Conservation (phyloP, 805 yeast species). For the Scheffersomyces stipitis region DNA sequence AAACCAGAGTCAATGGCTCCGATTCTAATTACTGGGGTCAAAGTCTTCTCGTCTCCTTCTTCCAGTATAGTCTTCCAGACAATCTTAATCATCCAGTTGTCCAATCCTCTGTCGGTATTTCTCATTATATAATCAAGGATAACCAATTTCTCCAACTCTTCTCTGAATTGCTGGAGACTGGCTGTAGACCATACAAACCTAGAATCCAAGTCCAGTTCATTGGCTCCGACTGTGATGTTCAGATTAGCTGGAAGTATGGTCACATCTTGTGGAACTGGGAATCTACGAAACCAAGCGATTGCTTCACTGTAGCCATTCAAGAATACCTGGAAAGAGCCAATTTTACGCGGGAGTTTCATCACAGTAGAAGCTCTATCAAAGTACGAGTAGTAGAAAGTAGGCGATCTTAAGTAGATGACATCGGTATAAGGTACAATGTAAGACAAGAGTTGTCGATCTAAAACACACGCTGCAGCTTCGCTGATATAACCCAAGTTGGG, state of each 20-base stretch:
- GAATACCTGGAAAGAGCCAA: slow-evolving; percentile 70
- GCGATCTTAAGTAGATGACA: slow-evolving; percentile 48
- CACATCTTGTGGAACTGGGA: slow-evolving; percentile 53
- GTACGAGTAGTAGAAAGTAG: slow-evolving; percentile 51
- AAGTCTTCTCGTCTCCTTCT: slow-evolving; percentile 6
- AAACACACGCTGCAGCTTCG: slow-evolving; percentile 68
- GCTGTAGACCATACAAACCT: slow-evolving; percentile 55
- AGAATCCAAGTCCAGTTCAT: background rate
- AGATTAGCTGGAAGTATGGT: slow-evolving; percentile 16
- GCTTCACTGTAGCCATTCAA: slow-evolving; percentile 60
- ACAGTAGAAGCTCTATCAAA: slow-evolving; percentile 40
- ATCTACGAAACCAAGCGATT: slow-evolving; percentile 50
- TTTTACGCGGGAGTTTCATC: slow-evolving; percentile 41
- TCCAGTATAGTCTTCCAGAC: slow-evolving; percentile 33
- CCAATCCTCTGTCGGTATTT: slow-evolving; percentile 72
- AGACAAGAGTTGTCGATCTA: slow-evolving; percentile 60
- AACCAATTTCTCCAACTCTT: slow-evolving; percentile 67
- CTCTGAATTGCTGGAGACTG: slow-evolving; percentile 50
- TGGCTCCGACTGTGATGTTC: slow-evolving; percentile 15
- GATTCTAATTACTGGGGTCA: slow-evolving; percentile 44
- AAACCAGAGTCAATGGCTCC: slow-evolving; percentile 79
- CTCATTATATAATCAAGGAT: slow-evolving; percentile 70
- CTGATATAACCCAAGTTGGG: slow-evolving; percentile 73
- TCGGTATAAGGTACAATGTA: slow-evolving; percentile 68
- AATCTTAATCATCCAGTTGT: slow-evolving; percentile 73